A percentile compares a stretch with the other conserved stretches of the same genome.
phyloP scores from a whole-genome alignment of 495 filamentous ascomycete genomes.

The Hypoxylon cercidicola region DNA sequence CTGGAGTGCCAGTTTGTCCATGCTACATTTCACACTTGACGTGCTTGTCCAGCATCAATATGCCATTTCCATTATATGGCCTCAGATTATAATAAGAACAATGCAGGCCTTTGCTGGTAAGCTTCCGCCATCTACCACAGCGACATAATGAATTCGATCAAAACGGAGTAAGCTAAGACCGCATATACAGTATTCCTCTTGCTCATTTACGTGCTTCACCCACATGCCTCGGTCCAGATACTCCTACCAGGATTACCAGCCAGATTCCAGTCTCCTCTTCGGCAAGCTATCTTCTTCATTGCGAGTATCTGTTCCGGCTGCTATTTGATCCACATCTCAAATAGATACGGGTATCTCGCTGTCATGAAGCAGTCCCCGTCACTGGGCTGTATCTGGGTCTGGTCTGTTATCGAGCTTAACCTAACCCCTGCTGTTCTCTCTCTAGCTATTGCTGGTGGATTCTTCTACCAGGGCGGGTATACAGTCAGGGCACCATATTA shows the following conservation, averaged over 20 bases:
- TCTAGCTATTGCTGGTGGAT: slow-evolving; percentile 67
- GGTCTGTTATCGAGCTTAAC: slow-evolving; percentile 90
- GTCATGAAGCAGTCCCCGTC: slow-evolving; percentile 93
- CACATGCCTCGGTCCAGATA: slow-evolving; percentile 54
- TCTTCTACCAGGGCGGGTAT: slow-evolving; percentile 80
- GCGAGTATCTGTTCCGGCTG: slow-evolving; percentile 68
- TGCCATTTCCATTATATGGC: slow-evolving; percentile 71
- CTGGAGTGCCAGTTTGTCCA: slow-evolving; percentile 76
- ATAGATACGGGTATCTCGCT: slow-evolving; percentile 79
- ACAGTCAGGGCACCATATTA: slow-evolving; percentile 41
- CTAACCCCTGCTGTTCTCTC: slow-evolving; percentile 71
- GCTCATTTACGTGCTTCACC: slow-evolving; percentile 69
- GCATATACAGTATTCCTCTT: slow-evolving; percentile 66
- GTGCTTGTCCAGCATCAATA: slow-evolving; percentile 95
- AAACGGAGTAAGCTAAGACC: slow-evolving; percentile 33
- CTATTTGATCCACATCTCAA: slow-evolving; percentile 83
- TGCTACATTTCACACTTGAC: slow-evolving; percentile 88
- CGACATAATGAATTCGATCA: slow-evolving; percentile 7
- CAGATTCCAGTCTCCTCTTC: slow-evolving; percentile 57
- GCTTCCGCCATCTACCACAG: slow-evolving; percentile 12
- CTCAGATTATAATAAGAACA: slow-evolving; percentile 63
- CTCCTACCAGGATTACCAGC: slow-evolving; percentile 57
- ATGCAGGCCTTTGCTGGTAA: slow-evolving; percentile 62
- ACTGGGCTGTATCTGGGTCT: slow-evolving; percentile 92
- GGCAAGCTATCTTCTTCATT: slow-evolving; percentile 70